phyloP scores from a whole-genome alignment of 176 grass and related monocot genomes.

The Cenchrus purpureus region DNA sequence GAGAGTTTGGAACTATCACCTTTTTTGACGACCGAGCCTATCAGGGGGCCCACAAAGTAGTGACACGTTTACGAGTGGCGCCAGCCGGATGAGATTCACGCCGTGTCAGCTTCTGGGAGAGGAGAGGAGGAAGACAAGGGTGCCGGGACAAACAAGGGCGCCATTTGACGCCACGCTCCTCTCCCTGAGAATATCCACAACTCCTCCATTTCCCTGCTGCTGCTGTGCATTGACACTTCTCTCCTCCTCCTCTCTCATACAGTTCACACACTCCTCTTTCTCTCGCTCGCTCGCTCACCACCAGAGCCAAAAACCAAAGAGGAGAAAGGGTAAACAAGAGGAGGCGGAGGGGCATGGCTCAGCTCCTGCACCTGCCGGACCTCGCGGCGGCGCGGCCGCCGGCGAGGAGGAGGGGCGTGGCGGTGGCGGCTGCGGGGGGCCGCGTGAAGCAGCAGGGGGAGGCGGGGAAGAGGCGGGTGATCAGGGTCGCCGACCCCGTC shows the following conservation, averaged over 20 bases:
- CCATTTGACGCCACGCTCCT: conserved; percentile 10
- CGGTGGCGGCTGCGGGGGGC: conserved; percentile 28
- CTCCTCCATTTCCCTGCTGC: background rate
- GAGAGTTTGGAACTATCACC: background rate
- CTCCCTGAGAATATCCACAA: conserved; percentile 27
- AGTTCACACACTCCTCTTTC: conserved; percentile 39
- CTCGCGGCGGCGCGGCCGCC: conserved; percentile 47
- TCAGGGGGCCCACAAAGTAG: conserved; percentile 6
- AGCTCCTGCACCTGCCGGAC: conserved; percentile 63
- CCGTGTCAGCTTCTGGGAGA: conserved; percentile 7
- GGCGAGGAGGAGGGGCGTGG: conserved; percentile 4
- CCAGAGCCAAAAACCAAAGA: background rate
- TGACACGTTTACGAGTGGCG: background rate
- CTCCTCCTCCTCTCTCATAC: conserved; percentile 1
- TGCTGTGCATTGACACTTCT: conserved; percentile 20
- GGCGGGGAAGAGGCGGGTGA: conserved; percentile 53
- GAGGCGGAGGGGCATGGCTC: conserved; percentile 45
- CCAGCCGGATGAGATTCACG: no score
- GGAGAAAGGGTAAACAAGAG: no score
- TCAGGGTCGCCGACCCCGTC: conserved; percentile 77
- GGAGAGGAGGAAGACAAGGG: background rate
- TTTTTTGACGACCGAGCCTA: background rate
- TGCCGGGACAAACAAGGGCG: background rate
- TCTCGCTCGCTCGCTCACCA: background rate
- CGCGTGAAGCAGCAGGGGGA: conserved; percentile 60